These are phyloP conservation scores for Didymella pomorum DNA, from an alignment of 2,329 filamentous ascomycete species.

Conservation along the genomic window DNA sequence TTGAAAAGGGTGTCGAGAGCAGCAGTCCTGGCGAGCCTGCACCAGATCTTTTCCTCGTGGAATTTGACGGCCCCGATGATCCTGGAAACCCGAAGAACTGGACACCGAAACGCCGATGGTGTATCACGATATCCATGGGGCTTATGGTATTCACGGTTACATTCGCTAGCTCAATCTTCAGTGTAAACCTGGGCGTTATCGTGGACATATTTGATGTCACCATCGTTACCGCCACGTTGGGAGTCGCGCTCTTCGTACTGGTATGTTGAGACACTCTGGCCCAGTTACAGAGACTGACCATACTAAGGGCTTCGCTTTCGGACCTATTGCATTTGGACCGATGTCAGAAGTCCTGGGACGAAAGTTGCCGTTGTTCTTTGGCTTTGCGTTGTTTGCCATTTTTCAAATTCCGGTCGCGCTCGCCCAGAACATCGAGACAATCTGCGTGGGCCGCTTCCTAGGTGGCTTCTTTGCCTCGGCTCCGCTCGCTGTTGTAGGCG, in stretches of 20 bases:
- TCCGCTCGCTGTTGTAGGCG: conserved; percentile 47
- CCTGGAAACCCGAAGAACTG: conserved; percentile 76
- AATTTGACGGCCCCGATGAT: conserved; percentile 76
- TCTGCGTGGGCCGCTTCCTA: conserved; percentile 62
- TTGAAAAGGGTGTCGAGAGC: conserved; percentile 4
- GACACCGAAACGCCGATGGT: conserved; percentile 70
- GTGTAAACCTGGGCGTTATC: conserved; percentile 65
- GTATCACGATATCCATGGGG: conserved; percentile 71
- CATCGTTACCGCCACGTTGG: conserved; percentile 57
- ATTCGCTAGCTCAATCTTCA: conserved; percentile 65
- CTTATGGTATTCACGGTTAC: conserved; percentile 51
- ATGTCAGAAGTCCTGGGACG: conserved; percentile 62
- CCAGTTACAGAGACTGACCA: background rate
- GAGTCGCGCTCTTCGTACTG: conserved; percentile 58
- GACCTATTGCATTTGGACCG: conserved; percentile 55
- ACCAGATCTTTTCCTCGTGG: conserved; percentile 60
- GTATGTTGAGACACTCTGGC: conserved; percentile 23
- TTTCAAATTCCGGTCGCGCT: conserved; percentile 52
- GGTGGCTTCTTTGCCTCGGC: conserved; percentile 60
- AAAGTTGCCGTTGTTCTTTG: conserved; percentile 42
- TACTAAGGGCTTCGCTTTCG: conserved; percentile 60
- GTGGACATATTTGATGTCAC: conserved; percentile 58
- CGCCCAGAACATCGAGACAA: conserved; percentile 59
- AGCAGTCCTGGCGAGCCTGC: background rate
- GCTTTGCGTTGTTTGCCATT: conserved; percentile 49